Conservation (phyloP, 176 grass and related monocot species). For the Oryza meyeriana region DNA sequence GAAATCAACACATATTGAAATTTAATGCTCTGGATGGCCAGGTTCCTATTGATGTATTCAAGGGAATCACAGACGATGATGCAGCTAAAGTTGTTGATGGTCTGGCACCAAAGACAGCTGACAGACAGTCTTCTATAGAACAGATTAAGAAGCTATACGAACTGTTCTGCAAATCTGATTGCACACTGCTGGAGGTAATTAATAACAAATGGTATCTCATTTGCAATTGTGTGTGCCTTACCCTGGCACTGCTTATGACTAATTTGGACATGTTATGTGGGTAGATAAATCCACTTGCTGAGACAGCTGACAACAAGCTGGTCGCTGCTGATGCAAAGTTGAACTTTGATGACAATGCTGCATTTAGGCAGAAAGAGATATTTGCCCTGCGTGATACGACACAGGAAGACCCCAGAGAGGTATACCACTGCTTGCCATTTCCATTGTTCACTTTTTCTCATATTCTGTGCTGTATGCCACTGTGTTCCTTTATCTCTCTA, state of each 20-base stretch:
- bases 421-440: constrained; percentile 11
- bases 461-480: not conserved
- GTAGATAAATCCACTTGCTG: constrained; percentile 97
- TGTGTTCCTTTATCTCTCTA: not conserved
- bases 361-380: constrained; percentile 92
- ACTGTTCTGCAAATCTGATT: constrained; percentile 79
- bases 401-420: constrained; percentile 98
- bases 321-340: constrained; percentile 98
- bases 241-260: not conserved
- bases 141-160: constrained; percentile 98
- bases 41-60: constrained; percentile 98
- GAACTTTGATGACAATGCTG: constrained; percentile 99
- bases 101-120: constrained; percentile 73
- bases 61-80: constrained; percentile 95
- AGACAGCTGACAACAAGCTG: constrained; percentile 86
- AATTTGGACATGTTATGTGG: constrained; percentile 40
- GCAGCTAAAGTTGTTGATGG: constrained; percentile 98
- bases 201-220: not conserved
- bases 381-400: constrained; percentile 89
- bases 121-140: constrained; percentile 83
- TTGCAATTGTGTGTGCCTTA: not conserved
- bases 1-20: constrained; percentile 14
- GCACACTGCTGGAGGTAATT: constrained; percentile 88
- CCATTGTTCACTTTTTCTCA: not conserved
- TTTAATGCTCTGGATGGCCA: constrained; percentile 34